Conservation (phyloP, 352 stramenopile genomes). For the Phytophthora lateralis region DNA sequence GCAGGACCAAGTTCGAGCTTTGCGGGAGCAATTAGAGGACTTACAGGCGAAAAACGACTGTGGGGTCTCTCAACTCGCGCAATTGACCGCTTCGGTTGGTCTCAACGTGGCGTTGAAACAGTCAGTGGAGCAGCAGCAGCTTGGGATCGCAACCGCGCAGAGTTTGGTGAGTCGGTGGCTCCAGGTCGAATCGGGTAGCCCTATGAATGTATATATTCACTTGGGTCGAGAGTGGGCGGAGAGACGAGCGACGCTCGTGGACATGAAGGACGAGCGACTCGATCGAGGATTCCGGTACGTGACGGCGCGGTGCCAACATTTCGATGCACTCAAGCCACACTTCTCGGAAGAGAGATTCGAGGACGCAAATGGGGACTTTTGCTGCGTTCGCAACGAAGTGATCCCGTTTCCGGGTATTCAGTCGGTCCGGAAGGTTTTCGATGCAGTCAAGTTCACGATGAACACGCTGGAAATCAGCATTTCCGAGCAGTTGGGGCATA, state of each 20-base stretch:
- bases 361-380: conserved; percentile 25
- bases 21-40: conserved; percentile 13
- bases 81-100: conserved; percentile 10
- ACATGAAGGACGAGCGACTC: conserved; percentile 34
- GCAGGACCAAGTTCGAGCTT: neutral
- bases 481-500: conserved; percentile 35
- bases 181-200: conserved; percentile 4
- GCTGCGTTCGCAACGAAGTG: conserved; percentile 35
- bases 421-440: conserved; percentile 31
- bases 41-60: conserved; percentile 1
- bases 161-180: conserved; percentile 14
- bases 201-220: conserved; percentile 11
- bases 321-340: conserved; percentile 34
- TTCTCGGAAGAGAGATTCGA: conserved; percentile 30
- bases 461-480: conserved; percentile 43
- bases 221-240: conserved; percentile 19
- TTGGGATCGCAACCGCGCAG: conserved; percentile 15
- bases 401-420: conserved; percentile 31
- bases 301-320: conserved; percentile 12
- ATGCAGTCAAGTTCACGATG: conserved; percentile 38
- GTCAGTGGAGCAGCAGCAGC: conserved; percentile 12
- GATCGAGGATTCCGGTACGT: conserved; percentile 25
- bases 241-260: conserved; percentile 21
- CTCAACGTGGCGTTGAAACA: conserved; percentile 12
- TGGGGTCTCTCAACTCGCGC: neutral